Evolutionary conservation across 2,329 filamentous ascomycete species (phyloP), one percentile per base, ranked within the genome.

Genomic region (Fusarium sp.): DNA sequence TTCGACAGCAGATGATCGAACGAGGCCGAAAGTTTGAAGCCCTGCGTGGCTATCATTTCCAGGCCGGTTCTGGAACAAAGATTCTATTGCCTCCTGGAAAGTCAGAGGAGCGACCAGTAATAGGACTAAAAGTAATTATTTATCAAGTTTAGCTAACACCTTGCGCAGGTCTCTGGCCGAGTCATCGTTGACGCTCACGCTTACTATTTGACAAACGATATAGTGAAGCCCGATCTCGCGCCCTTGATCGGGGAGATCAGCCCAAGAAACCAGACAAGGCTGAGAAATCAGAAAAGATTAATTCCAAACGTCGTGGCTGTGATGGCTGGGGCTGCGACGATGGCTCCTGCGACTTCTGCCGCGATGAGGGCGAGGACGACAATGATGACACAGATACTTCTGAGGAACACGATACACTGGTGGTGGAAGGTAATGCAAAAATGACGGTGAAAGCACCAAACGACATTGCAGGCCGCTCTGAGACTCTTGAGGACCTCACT

Each of bases 151-250:
- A n/a, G 38, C 19, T 40, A n/a, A 40, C 38, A 12, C 30, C 19
- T 9, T 7, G 13, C 0, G 19, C 10, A 75, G 73, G 66, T 74
- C 2, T 53, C 67, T 38, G 81, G 82, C 2, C 79, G 77, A 30
- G 79, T 83, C 32, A 79, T 80, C 25, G 61, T 83, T 11, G 82
- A 84, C 57, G 72, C 80, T 0, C 79, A 81, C 42, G 82, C 82
- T 3, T 83, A 82, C 60, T 83, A 82, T 63, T 37, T 70, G 3
- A 78, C 71, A 71, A 78, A 73, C 62, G 78, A 80, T 56, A 68
- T 79, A 1, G 73, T 79, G 10, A 81, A 79, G 49, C 80, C 80
- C 7, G 62, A 64, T 6, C 68, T 83, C 13, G 52, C 62, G 6
- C 60, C 71, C 2, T 16, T 77, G 12, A 33, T 32, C 6, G 47